Conservation (phyloP, 1,284 basidiomycete species). For the Ganoderma multipileum region DNA sequence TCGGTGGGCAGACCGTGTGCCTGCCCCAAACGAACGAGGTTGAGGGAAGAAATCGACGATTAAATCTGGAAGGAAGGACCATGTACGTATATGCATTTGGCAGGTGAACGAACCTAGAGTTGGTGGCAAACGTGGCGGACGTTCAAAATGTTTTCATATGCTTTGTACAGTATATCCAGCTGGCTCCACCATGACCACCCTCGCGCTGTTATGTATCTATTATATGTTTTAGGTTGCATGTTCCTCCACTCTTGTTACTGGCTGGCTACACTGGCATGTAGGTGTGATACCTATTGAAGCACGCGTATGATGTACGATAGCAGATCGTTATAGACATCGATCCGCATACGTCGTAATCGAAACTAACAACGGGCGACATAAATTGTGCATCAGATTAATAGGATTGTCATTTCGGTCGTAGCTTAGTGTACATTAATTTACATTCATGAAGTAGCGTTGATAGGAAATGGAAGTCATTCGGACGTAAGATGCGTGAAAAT, state of each 20-base stretch:
- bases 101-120: not conserved
- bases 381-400: not conserved
- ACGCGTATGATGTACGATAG: not conserved
- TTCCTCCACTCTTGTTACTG: not conserved
- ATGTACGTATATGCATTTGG: not conserved
- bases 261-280: not conserved
- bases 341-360: not conserved
- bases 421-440: not conserved
- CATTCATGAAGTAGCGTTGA: not conserved
- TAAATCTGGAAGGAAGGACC: not conserved
- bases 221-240: conserved; percentile 5
- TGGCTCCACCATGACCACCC: not conserved
- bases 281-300: not conserved
- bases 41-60: not conserved
- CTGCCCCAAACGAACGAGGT: conserved; percentile 11
- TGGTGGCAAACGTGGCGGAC: not conserved
- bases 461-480: not conserved
- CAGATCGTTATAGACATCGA: not conserved
- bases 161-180: not conserved
- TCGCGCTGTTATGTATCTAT: not conserved
- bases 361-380: not conserved
- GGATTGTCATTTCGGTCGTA: not conserved
- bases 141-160: not conserved
- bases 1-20: conserved; percentile 29
- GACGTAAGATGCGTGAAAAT: not conserved